Evolutionary conservation across 2,329 filamentous ascomycete genomes (phyloP).

Genomic region (Colletotrichum sp.): DNA sequence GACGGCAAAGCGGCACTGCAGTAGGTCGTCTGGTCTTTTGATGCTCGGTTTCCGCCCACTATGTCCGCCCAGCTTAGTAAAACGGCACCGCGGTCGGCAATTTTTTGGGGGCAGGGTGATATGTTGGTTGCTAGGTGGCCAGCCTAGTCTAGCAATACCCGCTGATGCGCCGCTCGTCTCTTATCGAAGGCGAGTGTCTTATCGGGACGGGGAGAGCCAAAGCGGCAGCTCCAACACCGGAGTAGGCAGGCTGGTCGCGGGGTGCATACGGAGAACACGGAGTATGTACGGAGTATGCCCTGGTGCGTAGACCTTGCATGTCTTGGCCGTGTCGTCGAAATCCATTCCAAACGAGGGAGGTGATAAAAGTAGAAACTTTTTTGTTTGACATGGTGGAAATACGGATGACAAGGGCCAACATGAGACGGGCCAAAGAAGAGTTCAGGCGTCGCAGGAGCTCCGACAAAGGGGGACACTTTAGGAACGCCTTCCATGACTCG

Average conservation of each 20-base stretch:
- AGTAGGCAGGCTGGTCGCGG: neutral
- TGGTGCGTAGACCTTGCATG: neutral
- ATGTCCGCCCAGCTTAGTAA: neutral
- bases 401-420: neutral
- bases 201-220: neutral
- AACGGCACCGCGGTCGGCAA: neutral
- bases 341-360: neutral
- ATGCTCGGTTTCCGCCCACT: neutral
- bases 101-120: neutral
- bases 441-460: neutral
- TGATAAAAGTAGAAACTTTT: neutral
- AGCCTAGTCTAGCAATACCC: neutral
- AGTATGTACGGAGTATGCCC: neutral
- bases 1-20: slow-evolving; percentile 2
- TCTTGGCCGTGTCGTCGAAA: neutral
- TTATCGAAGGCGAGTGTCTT: slow-evolving; percentile 5
- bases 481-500: neutral
- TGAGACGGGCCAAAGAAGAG: neutral
- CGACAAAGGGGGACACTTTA: neutral
- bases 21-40: neutral
- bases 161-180: neutral
- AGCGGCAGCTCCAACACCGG: neutral
- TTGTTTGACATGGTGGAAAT: neutral
- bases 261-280: neutral
- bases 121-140: neutral